Conservation (phyloP, 192 early-diverging fungal species). For the Funneliformis geosporum region DNA sequence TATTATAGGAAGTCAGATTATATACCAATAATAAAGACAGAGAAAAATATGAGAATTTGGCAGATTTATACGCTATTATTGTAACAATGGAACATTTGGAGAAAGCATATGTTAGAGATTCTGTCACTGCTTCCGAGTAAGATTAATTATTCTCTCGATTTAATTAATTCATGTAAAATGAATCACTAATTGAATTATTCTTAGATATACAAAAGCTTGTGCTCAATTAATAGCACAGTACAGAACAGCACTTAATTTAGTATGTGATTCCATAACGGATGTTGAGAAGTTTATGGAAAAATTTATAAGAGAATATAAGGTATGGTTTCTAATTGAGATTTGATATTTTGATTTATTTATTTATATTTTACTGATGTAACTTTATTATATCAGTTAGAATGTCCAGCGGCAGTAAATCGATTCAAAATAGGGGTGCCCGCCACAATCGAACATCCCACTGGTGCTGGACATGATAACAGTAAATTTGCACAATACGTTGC, state of each 20-base stretch:
- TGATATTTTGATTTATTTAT: not conserved
- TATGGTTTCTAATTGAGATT: constrained; percentile 21
- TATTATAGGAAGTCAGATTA: constrained; percentile 73
- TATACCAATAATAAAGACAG: constrained; percentile 81
- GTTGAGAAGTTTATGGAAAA: constrained; percentile 75
- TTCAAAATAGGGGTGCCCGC: constrained; percentile 95
- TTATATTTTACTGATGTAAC: not conserved
- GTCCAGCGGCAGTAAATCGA: constrained; percentile 83
- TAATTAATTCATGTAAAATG: not conserved
- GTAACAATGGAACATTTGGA: constrained; percentile 91
- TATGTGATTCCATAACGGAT: constrained; percentile 61
- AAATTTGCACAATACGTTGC: constrained; percentile 80
- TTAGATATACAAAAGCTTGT: constrained; percentile 88
- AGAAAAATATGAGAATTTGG: constrained; percentile 89
- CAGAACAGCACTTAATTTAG: constrained; percentile 76
- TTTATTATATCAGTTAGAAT: constrained; percentile 58
- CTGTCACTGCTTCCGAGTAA: constrained; percentile 79
- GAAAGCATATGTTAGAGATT: constrained; percentile 88
- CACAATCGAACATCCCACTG: constrained; percentile 87
- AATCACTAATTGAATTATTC: not conserved
- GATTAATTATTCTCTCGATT: not conserved
- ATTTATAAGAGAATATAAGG: constrained; percentile 82
- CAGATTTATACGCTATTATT: constrained; percentile 91
- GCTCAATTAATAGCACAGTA: constrained; percentile 88
- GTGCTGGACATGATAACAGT: constrained; percentile 43